A percentile compares a stretch with the other conserved stretches of the same genome.
Evolutionary conservation across 2,329 filamentous ascomycete genomes (phyloP).

Genomic region (Sporothrix luriei): DNA sequence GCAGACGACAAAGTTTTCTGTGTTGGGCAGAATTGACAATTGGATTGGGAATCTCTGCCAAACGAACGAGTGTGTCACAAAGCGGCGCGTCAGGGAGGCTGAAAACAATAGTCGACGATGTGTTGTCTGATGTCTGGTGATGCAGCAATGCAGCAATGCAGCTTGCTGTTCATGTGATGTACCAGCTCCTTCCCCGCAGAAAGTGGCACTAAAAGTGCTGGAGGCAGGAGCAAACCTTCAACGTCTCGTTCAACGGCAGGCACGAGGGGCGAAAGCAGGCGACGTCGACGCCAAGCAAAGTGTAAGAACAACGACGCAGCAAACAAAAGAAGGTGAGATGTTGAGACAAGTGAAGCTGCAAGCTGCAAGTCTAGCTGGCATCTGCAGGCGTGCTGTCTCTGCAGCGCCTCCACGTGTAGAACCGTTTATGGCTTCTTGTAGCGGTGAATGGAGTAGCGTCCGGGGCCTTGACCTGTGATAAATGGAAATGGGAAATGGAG

Average conservation of each 20-base stretch:
- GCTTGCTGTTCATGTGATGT: too few species aligned
- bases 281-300: neutral
- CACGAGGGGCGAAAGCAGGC: too few species aligned
- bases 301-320: too few species aligned
- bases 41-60: neutral
- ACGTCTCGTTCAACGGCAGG: too few species aligned
- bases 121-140: neutral
- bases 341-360: neutral
- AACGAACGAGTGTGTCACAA: neutral
- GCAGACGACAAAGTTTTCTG: neutral
- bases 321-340: neutral
- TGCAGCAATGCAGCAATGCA: neutral
- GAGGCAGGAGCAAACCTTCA: too few species aligned
- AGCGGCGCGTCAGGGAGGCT: too few species aligned
- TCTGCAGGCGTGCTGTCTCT: neutral
- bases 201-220: too few species aligned
- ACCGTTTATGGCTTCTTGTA: neutral
- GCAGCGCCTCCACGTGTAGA: conserved; percentile 7
- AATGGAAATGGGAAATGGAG: neutral
- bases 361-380: conserved; percentile 8
- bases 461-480: neutral
- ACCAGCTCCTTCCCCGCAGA: too few species aligned
- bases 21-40: neutral
- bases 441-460: neutral
- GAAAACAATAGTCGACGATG: too few species aligned